Base-by-base conservation (phyloP, 1,284 basidiomycete species). In the Ganoderma lingzhi region DNA sequence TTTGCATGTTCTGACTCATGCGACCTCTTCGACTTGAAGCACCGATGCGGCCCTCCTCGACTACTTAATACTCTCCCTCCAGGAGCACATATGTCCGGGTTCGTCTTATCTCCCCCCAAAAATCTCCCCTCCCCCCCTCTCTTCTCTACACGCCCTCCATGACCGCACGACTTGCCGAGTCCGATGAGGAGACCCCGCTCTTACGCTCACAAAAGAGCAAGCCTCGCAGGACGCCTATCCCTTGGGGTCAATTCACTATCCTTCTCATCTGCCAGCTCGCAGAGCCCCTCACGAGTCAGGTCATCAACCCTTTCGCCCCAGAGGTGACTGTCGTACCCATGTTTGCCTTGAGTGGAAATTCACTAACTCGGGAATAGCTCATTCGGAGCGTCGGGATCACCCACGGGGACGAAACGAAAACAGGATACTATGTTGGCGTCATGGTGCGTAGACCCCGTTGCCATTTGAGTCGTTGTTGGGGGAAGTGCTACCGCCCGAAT, bases 341-440 rank as follows among this genome's bases (percentile, higher is more conserved):
- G 2, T 17, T 6, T 4, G 19, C 23, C 5, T 15, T 23, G n/a
- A 15, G 42, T 15, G 37, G 23, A 44, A 1, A 30, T 3, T 23
- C 39, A 17, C 14, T 14, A 9, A 37, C 39, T 15, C 62, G 37
- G 15, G 23, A 2, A 45, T 17, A 88, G 85, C 78, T 88, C 44
- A 82, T 88, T 42, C 85, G 90, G 41, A 90, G 91, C 73, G 83
- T 92, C 68, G 91, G 90, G 30, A 85, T 94, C 23, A 93, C 92
- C 39, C 80, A 88, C 73, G 92, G 86, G 45, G 83, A 87, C 71
- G 85, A 87, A 75, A 81, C 82, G 5, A 79, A 79, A 64, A 84
- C 87, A 19, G 87, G 87, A 44, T 85, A 87, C 75, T 90, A 88
- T 78, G 88, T 87, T 23, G 88, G 88, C 14, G 60, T 89, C 10